These are phyloP conservation scores for Mucor lusitanicus DNA, from an alignment of 371 early-diverging fungal species.

Conservation along the genomic window DNA sequence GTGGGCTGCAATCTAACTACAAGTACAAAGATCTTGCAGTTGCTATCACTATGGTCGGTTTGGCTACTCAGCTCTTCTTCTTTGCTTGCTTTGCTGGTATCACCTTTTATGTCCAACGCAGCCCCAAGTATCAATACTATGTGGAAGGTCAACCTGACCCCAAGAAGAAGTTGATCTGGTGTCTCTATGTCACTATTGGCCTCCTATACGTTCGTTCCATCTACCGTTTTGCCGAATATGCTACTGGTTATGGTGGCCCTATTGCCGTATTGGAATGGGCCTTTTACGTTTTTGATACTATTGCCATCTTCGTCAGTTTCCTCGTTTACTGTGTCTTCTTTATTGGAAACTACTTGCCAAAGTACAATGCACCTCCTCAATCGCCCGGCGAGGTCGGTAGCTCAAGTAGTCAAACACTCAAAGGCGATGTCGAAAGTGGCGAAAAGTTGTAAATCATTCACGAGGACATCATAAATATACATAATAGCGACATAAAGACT, in stretches of 20 bases:
- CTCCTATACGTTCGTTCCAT: constrained; percentile 19
- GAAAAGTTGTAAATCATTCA: neutral
- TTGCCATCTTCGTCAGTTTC: constrained; percentile 7
- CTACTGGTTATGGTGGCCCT: constrained; percentile 7
- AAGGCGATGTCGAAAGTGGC: neutral
- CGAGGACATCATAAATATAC: too few relatives aligned
- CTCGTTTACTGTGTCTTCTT: constrained; percentile 7
- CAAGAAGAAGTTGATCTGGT: constrained; percentile 1
- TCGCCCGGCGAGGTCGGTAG: neutral
- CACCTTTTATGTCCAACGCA: constrained; percentile 16
- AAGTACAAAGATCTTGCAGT: neutral
- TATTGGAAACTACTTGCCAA: constrained; percentile 16
- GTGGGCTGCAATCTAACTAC: constrained; percentile 9
- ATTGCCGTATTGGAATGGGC: constrained; percentile 17
- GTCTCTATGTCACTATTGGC: constrained; percentile 12
- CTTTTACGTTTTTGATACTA: constrained; percentile 20
- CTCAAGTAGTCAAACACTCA: neutral
- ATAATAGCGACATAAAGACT: too few relatives aligned
- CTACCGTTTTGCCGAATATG: constrained; percentile 21
- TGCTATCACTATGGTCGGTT: constrained; percentile 10
- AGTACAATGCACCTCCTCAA: neutral
- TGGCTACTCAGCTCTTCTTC: constrained; percentile 16
- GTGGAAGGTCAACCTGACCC: neutral
- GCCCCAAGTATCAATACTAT: constrained; percentile 2
- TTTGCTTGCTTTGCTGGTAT: constrained; percentile 17